Evolutionary conservation across 352 stramenopile genomes (phyloP), one percentile per base, ranked within the genome.

Genomic region (Hyaloperonospora brassicae): DNA sequence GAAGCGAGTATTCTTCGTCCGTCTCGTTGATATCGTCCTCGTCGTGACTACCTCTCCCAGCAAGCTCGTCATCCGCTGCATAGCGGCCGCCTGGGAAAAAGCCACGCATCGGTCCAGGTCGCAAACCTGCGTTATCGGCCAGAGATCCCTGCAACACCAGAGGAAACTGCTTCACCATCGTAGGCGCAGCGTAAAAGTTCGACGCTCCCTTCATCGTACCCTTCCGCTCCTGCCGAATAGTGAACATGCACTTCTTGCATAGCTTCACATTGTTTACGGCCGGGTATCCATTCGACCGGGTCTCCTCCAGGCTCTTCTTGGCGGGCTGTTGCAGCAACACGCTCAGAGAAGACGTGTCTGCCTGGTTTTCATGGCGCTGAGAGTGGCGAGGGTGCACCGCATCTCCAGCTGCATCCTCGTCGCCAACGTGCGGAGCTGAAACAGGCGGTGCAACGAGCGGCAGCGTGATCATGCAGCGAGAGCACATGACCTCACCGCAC

Each of bases 241-340:
- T 64, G 50, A 80, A 87, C 52, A 89, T 75, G 63, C 79, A 89
- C 47, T 89, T 89, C 53, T 86, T 81, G 63, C 79, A 89, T 34
- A 89, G 66, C 59, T 86, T 87, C 24, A 87, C 72, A 45, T 67
- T 62, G 52, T 84, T 81, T 39, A 86, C 76, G 39, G 76, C 73
- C 7, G 75, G 70, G 56, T 84, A 79, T 46, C 71, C 70, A 17
- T 79, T 73, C 2, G 62, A 38, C 1, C 73, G 56, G n/a, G 61
- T 65, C 44, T 65, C 61, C 27, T 71, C 65, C 1, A 78, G 52
- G 41, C 56, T 69, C 52, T 81, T 81, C 42, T 66, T 78, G 9
- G 59, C 46, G 27, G 70, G 73, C 21, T 75, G 70, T 41, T 73
- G 69, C 34, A 80, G 58, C 17, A 67, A 46, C 14, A 64, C 46